Evolutionary conservation across 2,329 filamentous ascomycete genomes (phyloP), one percentile per base, ranked within the genome.

Genomic region (Aspergillus japonicus): DNA sequence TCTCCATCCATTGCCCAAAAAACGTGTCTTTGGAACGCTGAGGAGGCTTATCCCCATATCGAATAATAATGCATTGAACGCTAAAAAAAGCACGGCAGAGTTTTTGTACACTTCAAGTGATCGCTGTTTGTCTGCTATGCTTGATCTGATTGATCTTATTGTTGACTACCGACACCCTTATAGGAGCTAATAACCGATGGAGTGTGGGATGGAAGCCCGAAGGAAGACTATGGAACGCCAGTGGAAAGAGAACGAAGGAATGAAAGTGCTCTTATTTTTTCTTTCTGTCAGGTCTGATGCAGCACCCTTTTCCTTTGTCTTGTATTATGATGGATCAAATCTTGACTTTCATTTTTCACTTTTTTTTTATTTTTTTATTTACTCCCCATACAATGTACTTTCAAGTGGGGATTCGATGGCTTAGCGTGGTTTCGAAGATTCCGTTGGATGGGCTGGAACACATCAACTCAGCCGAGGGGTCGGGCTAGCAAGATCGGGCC

Each of bases 131-230:
- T 53, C 42, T 58, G 54, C 62, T 47, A 57, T 58, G 50, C 56
- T 60, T 49, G 53, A 63, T 65, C 57, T 59, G 47, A 65, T 58
- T 54, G 59, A 64, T 63, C 62, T 64, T 56, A 63, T 62, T 57
- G 56, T 62, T 57, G 54, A 62, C 52, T 55, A 58, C 62, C 59
- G 53, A 61, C 50, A 62, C 62, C 59, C 47, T 58, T 59, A 31
- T 33, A 55, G 58, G 58, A 62, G 21, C 50, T 64, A 66, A 64
- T 62, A 57, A 47, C 47, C 24, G 47, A 56, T 55, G 57, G 63
- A 52, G 56, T 59, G 55, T 57, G 54, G 54, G 59, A 55, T 50
- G 54, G 54, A 54, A 56, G 59, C 49, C 57, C 52, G 19, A 53
- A 59, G 29, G 49, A 54, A 47, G 33, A 48, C 52, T 23, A 44